Conservation (phyloP, 495 filamentous ascomycete genomes). For the Jackrogersella multiformis region DNA sequence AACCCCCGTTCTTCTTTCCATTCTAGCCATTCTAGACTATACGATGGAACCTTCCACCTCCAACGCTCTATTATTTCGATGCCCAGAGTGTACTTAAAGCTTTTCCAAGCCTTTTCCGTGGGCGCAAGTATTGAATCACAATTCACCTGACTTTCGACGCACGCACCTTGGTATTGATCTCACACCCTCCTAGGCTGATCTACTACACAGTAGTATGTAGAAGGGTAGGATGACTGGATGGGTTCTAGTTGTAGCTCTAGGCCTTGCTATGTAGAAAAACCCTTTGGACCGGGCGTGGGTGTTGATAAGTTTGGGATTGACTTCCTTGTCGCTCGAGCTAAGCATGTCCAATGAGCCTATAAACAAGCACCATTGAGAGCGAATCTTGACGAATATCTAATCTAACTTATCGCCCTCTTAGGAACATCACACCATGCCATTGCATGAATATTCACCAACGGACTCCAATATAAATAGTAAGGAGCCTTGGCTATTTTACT, state of each 20-base stretch:
- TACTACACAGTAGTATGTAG: constrained; percentile 31
- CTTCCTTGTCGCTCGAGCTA: constrained; percentile 6
- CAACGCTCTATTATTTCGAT: constrained; percentile 6
- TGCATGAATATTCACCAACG: neutral
- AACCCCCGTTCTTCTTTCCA: constrained; percentile 10
- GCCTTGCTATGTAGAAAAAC: constrained; percentile 9
- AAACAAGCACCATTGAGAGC: neutral
- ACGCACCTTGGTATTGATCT: constrained; percentile 37
- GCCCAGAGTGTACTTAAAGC: constrained; percentile 14
- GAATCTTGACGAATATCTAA: constrained; percentile 10
- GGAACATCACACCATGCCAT: constrained; percentile 1
- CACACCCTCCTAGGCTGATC: constrained; percentile 29
- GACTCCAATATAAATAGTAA: neutral
- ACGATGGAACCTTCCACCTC: constrained; percentile 19
- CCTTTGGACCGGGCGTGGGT: constrained; percentile 34
- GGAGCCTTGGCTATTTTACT: constrained; percentile 14
- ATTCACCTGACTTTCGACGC: constrained; percentile 37
- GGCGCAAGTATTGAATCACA: neutral
- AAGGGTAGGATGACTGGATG: constrained; percentile 20
- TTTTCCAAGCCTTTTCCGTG: constrained; percentile 1
- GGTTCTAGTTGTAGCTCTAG: constrained; percentile 15
- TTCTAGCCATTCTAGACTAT: constrained; percentile 26
- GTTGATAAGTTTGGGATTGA: constrained; percentile 15
- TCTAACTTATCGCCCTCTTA: neutral
- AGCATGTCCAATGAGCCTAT: neutral